Percentiles rank a stretch among this genome's conserved stretches.
Evolutionary conservation across 2,329 filamentous ascomycete species (phyloP).

Genomic region (Fusarium nelsonii): DNA sequence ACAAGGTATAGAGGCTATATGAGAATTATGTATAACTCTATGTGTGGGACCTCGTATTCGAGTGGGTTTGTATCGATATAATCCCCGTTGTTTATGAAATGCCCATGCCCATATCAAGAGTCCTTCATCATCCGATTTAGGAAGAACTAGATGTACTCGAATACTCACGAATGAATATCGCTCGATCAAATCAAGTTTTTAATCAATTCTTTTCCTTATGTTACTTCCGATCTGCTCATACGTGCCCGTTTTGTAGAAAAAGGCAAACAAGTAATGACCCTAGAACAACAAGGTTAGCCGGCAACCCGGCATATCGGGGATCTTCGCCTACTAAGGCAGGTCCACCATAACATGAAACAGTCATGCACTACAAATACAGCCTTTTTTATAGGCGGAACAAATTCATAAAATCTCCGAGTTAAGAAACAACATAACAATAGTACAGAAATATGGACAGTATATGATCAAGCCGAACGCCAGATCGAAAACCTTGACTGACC

Average conservation of each 20-base stretch:
- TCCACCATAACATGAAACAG: neutral
- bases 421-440: neutral
- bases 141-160: neutral
- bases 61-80: too few species aligned
- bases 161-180: neutral
- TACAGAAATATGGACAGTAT: neutral
- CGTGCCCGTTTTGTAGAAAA: neutral
- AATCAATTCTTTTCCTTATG: neutral
- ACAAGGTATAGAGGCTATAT: neutral
- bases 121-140: neutral
- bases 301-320: neutral
- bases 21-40: neutral
- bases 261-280: neutral
- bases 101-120: too few species aligned
- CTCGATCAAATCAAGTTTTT: too few species aligned
- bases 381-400: conserved; percentile 4
- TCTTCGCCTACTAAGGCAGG: neutral
- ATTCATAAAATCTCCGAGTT: neutral
- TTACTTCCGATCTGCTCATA: neutral
- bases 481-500: too few species aligned
- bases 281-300: neutral
- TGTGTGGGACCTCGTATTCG: neutral
- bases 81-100: neutral
- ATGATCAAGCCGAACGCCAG: neutral
- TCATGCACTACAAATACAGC: neutral